These are phyloP conservation scores for Allium cepa DNA, from an alignment of 106 monocot genomes.

Conservation along the genomic window DNA sequence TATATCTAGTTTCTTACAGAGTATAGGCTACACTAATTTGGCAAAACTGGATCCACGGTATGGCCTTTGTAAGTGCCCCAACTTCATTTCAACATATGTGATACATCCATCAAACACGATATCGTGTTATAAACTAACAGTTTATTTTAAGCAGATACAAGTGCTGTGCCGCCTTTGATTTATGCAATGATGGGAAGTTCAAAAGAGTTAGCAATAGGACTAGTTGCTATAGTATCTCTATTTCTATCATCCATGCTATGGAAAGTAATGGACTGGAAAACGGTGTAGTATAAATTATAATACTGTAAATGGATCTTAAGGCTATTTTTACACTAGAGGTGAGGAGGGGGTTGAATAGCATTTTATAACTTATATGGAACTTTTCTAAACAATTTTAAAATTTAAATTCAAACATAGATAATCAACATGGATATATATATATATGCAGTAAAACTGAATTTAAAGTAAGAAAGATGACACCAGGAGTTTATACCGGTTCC, in stretches of 20 bases:
- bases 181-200: slow-evolving; percentile 92
- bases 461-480: too few relatives aligned
- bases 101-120: background rate
- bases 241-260: slow-evolving; percentile 56
- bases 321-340: too few relatives aligned
- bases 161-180: slow-evolving; percentile 72
- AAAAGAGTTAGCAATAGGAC: slow-evolving; percentile 81
- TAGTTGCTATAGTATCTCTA: slow-evolving; percentile 64
- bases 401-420: too few relatives aligned
- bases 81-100: too few relatives aligned
- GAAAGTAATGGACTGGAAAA: slow-evolving; percentile 30
- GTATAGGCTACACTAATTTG: slow-evolving; percentile 83
- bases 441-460: too few relatives aligned
- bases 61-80: slow-evolving; percentile 75
- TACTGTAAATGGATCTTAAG: too few relatives aligned
- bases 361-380: too few relatives aligned
- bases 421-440: too few relatives aligned
- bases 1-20: slow-evolving; percentile 26
- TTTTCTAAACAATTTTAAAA: too few relatives aligned
- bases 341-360: too few relatives aligned
- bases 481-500: too few relatives aligned
- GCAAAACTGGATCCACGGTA: slow-evolving; percentile 86
- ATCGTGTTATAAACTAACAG: background rate
- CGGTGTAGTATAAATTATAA: too few relatives aligned
- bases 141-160: slow-evolving; percentile 36